Evolutionary conservation across 257 asterid genomes (phyloP).

Genomic region (Orobanche coerulescens): DNA sequence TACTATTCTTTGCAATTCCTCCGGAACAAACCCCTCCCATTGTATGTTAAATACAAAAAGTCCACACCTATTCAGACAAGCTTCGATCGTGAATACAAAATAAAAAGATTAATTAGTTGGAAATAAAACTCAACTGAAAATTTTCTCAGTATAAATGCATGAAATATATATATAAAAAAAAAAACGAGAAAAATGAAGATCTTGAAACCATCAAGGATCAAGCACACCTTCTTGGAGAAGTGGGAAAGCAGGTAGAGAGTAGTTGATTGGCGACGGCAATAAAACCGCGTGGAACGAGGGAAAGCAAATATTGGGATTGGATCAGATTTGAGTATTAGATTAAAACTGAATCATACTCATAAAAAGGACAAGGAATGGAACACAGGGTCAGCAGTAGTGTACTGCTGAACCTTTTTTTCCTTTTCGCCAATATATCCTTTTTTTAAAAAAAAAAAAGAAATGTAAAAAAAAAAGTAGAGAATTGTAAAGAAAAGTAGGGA

Average conservation of each 20-base stretch:
- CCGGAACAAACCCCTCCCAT: slow-evolving; percentile 95
- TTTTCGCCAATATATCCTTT: not conserved
- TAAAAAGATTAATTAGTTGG: not conserved
- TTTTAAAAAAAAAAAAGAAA: too few species aligned
- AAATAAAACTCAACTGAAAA: not conserved
- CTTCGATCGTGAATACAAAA: slow-evolving; percentile 11
- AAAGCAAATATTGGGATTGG: slow-evolving; percentile 7
- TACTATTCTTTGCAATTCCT: slow-evolving; percentile 46
- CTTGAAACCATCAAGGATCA: not conserved
- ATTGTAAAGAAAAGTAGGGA: too few species aligned
- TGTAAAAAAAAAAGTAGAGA: too few species aligned
- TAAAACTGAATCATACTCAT: slow-evolving; percentile 23
- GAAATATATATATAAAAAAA: not conserved
- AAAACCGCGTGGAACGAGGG: slow-evolving; percentile 31
- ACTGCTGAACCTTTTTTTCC: slow-evolving; percentile 31
- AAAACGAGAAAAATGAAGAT: not conserved
- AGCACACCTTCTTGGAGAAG: not conserved
- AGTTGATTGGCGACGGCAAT: slow-evolving; percentile 4
- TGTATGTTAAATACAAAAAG: slow-evolving; percentile 17
- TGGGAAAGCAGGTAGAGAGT: slow-evolving; percentile 2
- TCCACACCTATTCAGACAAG: slow-evolving; percentile 26
- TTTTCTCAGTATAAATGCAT: not conserved
- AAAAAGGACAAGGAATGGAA: slow-evolving; percentile 29
- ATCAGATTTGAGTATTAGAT: slow-evolving; percentile 17
- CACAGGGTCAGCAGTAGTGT: slow-evolving; percentile 40